Evolutionary conservation across 805 yeast species (phyloP).

Genomic region (Cyberlindnera mycetangii): DNA sequence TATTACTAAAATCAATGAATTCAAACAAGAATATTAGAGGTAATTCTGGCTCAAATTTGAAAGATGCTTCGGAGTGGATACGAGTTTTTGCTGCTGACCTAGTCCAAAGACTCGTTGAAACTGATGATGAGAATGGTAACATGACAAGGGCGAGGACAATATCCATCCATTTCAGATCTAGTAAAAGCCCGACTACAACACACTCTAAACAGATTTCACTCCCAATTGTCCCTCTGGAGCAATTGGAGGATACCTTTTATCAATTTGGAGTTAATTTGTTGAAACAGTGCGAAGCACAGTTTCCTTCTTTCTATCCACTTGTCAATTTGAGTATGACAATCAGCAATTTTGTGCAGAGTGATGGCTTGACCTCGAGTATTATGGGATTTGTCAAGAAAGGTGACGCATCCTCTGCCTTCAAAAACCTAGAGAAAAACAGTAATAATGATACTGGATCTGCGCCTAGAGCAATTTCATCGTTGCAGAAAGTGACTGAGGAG

Average conservation of each 20-base stretch:
- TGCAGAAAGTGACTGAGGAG: neutral
- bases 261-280: constrained; percentile 38
- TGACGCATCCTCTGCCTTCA: constrained; percentile 11
- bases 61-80: constrained; percentile 69
- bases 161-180: constrained; percentile 35
- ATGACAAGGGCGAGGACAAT: constrained; percentile 47
- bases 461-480: neutral
- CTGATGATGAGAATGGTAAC: constrained; percentile 53
- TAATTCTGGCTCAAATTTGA: constrained; percentile 44
- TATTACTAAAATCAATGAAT: constrained; percentile 80
- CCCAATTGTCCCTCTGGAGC: constrained; percentile 19
- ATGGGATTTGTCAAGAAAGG: constrained; percentile 22
- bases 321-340: constrained; percentile 48
- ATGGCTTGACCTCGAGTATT: constrained; percentile 15
- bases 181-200: constrained; percentile 20
- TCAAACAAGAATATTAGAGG: constrained; percentile 78
- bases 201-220: constrained; percentile 37
- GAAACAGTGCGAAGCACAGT: constrained; percentile 36
- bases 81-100: constrained; percentile 81
- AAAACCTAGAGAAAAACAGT: constrained; percentile 3
- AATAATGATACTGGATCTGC: neutral
- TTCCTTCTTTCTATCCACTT: constrained; percentile 43
- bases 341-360: constrained; percentile 49
- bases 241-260: constrained; percentile 27
- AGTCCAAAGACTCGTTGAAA: constrained; percentile 66